These are phyloP conservation scores for Lunasporangiospora selenospora DNA, from an alignment of 192 early-diverging fungal species.

Conservation along the genomic window DNA sequence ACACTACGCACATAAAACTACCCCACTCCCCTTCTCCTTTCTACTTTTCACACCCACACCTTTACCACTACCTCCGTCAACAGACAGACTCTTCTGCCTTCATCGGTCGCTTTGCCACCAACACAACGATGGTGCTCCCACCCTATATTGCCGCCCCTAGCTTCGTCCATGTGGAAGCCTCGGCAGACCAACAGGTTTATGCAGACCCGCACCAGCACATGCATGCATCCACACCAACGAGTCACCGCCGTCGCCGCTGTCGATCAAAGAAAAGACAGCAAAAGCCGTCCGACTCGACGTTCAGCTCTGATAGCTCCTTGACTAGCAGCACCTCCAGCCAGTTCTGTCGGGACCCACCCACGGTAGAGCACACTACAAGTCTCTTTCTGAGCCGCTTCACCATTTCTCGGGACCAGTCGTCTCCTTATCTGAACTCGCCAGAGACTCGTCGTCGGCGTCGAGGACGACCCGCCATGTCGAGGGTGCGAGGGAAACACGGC, in stretches of 20 bases:
- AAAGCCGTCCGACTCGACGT: background rate
- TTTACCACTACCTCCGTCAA: background rate
- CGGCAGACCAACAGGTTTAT: background rate
- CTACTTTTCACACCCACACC: background rate
- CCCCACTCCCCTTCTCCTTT: too few species aligned
- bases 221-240: background rate
- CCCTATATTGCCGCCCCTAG: conserved; percentile 12
- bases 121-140: background rate
- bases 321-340: background rate
- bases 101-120: too few species aligned
- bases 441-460: background rate
- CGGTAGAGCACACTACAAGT: conserved; percentile 8
- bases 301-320: background rate
- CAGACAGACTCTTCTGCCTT: too few species aligned
- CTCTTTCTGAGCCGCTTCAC: conserved; percentile 8
- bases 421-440: background rate
- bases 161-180: conserved; percentile 30
- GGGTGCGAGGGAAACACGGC: conserved; percentile 28
- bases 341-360: background rate
- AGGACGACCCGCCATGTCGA: conserved; percentile 9
- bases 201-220: background rate
- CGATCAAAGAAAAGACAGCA: background rate
- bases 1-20: conserved; percentile 2
- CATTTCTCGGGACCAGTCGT: conserved; percentile 4
- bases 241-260: background rate